Evolutionary conservation across 139 green algal species (phyloP).

Genomic region (Coccomyxa sp.): DNA sequence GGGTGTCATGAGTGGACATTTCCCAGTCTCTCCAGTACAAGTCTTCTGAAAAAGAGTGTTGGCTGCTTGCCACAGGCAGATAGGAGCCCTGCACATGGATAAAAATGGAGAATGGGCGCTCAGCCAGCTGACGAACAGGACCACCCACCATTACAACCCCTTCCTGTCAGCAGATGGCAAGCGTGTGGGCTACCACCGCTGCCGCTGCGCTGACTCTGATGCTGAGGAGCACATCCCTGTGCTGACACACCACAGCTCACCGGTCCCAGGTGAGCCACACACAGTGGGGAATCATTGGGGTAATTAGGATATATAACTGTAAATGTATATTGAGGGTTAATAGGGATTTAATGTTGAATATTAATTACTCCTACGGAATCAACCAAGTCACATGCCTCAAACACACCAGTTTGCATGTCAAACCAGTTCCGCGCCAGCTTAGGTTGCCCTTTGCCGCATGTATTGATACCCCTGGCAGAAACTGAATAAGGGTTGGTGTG

Average conservation of each 20-base stretch:
- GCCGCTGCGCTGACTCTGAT: background rate
- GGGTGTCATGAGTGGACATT: no score
- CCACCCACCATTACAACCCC: slow-evolving; percentile 3
- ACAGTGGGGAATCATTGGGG: no score
- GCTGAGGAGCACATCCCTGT: background rate
- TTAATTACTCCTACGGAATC: no score
- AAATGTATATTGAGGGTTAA: no score
- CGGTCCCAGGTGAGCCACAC: background rate
- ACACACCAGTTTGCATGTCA: no score
- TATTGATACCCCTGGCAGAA: no score
- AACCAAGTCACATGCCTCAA: no score
- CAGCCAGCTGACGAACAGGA: background rate
- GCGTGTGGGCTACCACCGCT: slow-evolving; percentile 1
- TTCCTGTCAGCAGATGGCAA: background rate
- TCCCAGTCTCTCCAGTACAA: background rate
- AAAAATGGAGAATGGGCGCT: background rate
- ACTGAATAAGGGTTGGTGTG: no score
- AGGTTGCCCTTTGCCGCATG: no score
- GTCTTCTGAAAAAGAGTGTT: background rate
- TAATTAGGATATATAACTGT: no score
- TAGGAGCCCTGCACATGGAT: background rate
- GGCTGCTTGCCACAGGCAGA: background rate
- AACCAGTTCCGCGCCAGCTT: no score
- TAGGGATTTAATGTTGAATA: no score
- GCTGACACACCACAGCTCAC: background rate